Percentiles rank a stretch among this genome's conserved stretches.
Evolutionary conservation across 345 rosid species (phyloP).

Genomic region (Pistacia atlantica): DNA sequence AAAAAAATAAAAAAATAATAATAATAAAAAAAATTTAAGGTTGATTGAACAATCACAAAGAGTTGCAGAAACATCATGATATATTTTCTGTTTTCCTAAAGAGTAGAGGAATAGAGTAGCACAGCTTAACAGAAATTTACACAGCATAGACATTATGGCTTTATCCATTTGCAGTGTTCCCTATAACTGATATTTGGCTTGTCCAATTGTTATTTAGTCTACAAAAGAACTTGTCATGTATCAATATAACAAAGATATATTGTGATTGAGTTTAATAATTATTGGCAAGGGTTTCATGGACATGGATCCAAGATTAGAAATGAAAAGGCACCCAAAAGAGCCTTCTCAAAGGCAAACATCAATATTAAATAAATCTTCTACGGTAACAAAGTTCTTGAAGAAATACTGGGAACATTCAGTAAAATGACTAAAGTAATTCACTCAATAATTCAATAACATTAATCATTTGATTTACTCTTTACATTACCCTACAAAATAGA

Average conservation of each 20-base stretch:
- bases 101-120: background rate
- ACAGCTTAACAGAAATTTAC: background rate
- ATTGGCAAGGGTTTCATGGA: slow-evolving; percentile 7
- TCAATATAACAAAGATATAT: background rate
- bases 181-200: background rate
- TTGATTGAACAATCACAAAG: background rate
- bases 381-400: background rate
- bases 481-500: background rate
- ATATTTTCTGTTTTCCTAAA: background rate
- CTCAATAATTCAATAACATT: background rate
- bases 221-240: background rate
- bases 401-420: background rate
- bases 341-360: slow-evolving; percentile 2
- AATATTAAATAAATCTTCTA: background rate
- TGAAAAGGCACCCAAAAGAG: background rate
- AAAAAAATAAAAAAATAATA: background rate
- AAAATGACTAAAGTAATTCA: background rate
- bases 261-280: background rate
- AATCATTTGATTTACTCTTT: slow-evolving; percentile 3
- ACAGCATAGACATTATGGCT: background rate
- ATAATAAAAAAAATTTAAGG: background rate
- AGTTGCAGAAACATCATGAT: background rate
- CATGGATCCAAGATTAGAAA: background rate
- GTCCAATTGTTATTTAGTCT: background rate
- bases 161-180: background rate